phyloP scores from a whole-genome alignment of 768 basidiomycete species.

The Trametopsis cervina region DNA sequence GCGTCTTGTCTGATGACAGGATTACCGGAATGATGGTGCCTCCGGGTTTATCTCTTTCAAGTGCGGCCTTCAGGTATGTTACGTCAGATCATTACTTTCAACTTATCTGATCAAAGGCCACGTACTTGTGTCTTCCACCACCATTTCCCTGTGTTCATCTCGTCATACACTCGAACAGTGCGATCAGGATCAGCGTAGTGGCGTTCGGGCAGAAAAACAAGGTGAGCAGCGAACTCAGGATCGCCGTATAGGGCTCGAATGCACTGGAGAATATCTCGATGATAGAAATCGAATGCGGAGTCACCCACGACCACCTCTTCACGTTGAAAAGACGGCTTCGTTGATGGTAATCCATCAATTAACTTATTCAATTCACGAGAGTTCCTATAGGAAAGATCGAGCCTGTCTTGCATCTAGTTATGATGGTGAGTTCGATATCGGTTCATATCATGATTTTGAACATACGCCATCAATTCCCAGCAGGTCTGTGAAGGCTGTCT shows the following conservation, averaged over 20 bases:
- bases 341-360: not conserved
- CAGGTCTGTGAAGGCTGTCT: too few relatives aligned
- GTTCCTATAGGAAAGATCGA: constrained; percentile 28
- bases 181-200: not conserved
- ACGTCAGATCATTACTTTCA: not conserved
- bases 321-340: not conserved
- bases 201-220: not conserved
- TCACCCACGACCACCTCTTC: not conserved
- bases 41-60: not conserved
- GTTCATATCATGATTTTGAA: too few relatives aligned
- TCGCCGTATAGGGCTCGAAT: not conserved
- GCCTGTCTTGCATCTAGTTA: constrained; percentile 17
- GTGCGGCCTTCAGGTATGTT: not conserved
- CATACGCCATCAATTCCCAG: too few relatives aligned
- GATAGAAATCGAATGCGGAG: not conserved
- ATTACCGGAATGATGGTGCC: constrained; percentile 5
- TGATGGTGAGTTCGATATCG: too few relatives aligned
- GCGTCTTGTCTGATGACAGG: too few relatives aligned
- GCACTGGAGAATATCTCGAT: not conserved
- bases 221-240: not conserved
- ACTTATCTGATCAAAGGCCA: not conserved
- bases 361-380: constrained; percentile 2
- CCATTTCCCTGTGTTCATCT: constrained; percentile 17
- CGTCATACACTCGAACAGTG: too few relatives aligned
- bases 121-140: constrained; percentile 21